phyloP scores from a whole-genome alignment of 163 green algal genomes.

The Chloromonas sp. region DNA sequence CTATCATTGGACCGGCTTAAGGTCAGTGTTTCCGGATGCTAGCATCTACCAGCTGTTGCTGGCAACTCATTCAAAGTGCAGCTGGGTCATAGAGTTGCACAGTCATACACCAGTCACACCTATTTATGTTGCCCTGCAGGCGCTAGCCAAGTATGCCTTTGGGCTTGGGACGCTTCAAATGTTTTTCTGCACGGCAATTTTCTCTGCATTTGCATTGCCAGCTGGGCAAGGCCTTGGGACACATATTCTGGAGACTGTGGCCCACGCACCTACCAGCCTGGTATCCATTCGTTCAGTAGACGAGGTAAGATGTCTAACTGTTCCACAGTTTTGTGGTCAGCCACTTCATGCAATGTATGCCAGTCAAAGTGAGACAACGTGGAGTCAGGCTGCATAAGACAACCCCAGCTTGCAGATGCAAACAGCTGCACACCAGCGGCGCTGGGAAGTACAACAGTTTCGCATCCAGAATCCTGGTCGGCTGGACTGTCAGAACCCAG shows the following conservation, averaged over 20 bases:
- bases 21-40: slow-evolving; percentile 6
- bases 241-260: slow-evolving; percentile 66
- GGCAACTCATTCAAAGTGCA: neutral
- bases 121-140: slow-evolving; percentile 29
- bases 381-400: no score
- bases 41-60: neutral
- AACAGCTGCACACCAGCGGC: no score
- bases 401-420: no score
- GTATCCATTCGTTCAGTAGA: slow-evolving; percentile 78
- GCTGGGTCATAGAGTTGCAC: no score
- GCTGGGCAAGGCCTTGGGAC: slow-evolving; percentile 74
- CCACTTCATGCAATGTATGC: no score
- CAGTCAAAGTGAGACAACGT: no score
- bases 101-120: no score
- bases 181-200: slow-evolving; percentile 64
- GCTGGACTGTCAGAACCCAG: no score
- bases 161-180: slow-evolving; percentile 84
- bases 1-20: slow-evolving; percentile 86
- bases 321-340: no score
- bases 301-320: slow-evolving; percentile 47
- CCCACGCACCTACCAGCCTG: slow-evolving; percentile 48
- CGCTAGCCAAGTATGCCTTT: slow-evolving; percentile 91
- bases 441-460: no score
- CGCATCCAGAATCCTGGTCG: no score
- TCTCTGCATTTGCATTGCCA: slow-evolving; percentile 76